These are phyloP conservation scores for Chondrostereum purpureum DNA, from an alignment of 1,284 basidiomycete species.

Conservation along the genomic window DNA sequence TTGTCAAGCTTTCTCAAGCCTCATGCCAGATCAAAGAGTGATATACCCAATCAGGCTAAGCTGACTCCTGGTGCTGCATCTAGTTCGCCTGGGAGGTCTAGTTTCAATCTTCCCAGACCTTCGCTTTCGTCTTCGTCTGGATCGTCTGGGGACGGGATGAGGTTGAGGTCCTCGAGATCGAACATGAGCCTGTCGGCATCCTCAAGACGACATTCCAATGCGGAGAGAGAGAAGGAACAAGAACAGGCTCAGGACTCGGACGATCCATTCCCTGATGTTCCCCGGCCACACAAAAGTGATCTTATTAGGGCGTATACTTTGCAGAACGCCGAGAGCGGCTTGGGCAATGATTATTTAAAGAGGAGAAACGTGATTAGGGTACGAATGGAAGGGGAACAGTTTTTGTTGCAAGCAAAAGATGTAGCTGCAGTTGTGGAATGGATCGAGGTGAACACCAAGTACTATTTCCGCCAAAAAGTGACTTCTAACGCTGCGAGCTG, in stretches of 20 bases:
- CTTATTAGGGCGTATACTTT: slow-evolving; percentile 70
- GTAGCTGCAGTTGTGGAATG: slow-evolving; percentile 86
- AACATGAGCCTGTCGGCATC: slow-evolving; percentile 9
- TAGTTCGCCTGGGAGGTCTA: slow-evolving; percentile 26
- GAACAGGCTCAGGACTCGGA: slow-evolving; percentile 13
- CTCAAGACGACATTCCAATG: slow-evolving; percentile 6
- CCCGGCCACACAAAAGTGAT: slow-evolving; percentile 39
- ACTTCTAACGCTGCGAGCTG: slow-evolving; percentile 11
- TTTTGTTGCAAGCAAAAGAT: slow-evolving; percentile 86
- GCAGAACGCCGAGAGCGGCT: slow-evolving; percentile 86
- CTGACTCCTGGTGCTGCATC: slow-evolving; percentile 13
- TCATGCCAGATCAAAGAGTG: slow-evolving; percentile 32
- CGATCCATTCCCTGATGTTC: slow-evolving; percentile 18
- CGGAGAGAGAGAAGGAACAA: slow-evolving; percentile 14
- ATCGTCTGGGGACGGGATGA: slow-evolving; percentile 1
- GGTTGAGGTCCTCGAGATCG: slow-evolving; percentile 12
- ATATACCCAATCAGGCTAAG: slow-evolving; percentile 17
- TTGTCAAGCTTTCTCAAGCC: slow-evolving; percentile 28
- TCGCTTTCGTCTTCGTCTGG: slow-evolving; percentile 13
- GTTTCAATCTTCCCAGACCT: slow-evolving; percentile 29
- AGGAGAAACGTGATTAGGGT: slow-evolving; percentile 93
- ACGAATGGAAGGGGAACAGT: slow-evolving; percentile 92
- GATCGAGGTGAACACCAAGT: slow-evolving; percentile 73
- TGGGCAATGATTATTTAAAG: slow-evolving; percentile 95
- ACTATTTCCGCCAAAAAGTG: too few relatives aligned